A percentile compares a stretch with the other conserved stretches of the same genome.
Conservation (phyloP, 2,329 filamentous ascomycete genomes). For the Septoria linicola region DNA sequence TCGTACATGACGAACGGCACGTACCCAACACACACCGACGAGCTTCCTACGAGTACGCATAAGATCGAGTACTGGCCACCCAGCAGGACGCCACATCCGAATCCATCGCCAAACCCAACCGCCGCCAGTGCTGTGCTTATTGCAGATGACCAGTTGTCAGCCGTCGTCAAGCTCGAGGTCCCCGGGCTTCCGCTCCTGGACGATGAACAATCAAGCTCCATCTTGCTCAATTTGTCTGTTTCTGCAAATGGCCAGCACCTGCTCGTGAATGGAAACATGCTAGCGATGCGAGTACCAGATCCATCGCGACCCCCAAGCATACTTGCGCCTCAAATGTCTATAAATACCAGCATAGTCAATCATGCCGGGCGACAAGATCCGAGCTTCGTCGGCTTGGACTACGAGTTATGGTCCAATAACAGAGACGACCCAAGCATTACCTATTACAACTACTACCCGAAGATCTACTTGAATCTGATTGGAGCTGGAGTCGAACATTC, state of each 20-base stretch:
- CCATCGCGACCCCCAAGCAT: slow-evolving; percentile 12
- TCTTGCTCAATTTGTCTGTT: slow-evolving; percentile 11
- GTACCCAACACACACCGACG: background rate
- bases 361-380: background rate
- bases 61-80: background rate
- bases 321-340: slow-evolving; percentile 1
- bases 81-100: background rate
- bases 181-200: slow-evolving; percentile 5
- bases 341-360: slow-evolving; percentile 3
- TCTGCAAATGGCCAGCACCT: slow-evolving; percentile 13
- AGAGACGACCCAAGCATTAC: slow-evolving; percentile 17
- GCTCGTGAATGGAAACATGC: slow-evolving; percentile 9
- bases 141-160: slow-evolving; percentile 7
- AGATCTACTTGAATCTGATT: slow-evolving; percentile 17
- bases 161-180: slow-evolving; percentile 17
- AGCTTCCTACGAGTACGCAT: background rate
- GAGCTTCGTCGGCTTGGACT: slow-evolving; percentile 13
- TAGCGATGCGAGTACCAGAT: slow-evolving; percentile 15
- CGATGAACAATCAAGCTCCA: background rate
- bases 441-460: slow-evolving; percentile 19
- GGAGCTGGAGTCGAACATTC: background rate
- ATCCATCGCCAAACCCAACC: slow-evolving; percentile 2
- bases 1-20: slow-evolving; percentile 14
- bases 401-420: slow-evolving; percentile 13
- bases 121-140: slow-evolving; percentile 10